phyloP scores from a whole-genome alignment of 2,329 filamentous ascomycete genomes.

The Cyphellophora europaea region DNA sequence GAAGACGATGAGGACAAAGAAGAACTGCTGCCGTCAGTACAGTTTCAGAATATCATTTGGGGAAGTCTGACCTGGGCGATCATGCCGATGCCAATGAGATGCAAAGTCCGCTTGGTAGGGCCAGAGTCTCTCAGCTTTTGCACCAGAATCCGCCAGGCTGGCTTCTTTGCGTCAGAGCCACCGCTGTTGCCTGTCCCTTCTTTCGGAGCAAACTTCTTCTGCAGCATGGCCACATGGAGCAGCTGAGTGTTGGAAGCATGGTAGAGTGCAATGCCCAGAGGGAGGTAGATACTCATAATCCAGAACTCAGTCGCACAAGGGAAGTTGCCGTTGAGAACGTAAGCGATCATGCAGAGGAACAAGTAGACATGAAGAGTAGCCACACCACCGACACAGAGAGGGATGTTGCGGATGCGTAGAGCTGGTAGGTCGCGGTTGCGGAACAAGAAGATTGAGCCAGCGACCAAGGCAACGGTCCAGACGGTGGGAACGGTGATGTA shows the following conservation, averaged over 20 bases:
- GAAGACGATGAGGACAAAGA: slow-evolving; percentile 51
- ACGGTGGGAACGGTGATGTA: slow-evolving; percentile 18
- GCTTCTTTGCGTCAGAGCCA: slow-evolving; percentile 9
- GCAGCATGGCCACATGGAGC: slow-evolving; percentile 47
- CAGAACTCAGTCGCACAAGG: slow-evolving; percentile 52
- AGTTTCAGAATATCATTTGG: slow-evolving; percentile 8
- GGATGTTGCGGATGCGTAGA: slow-evolving; percentile 29
- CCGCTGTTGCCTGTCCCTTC: background rate
- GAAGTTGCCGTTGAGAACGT: slow-evolving; percentile 25
- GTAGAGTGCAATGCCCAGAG: slow-evolving; percentile 56
- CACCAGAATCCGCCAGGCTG: slow-evolving; percentile 22
- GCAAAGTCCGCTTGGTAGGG: slow-evolving; percentile 41
- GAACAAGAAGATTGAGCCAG: slow-evolving; percentile 25
- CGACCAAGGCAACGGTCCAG: slow-evolving; percentile 25
- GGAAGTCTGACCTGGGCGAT: slow-evolving; percentile 41
- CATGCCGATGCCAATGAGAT: slow-evolving; percentile 46
- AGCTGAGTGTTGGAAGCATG: slow-evolving; percentile 56
- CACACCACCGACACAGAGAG: slow-evolving; percentile 26
- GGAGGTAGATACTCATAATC: slow-evolving; percentile 58
- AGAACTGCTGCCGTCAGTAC: slow-evolving; percentile 34
- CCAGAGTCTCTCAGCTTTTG: slow-evolving; percentile 32
- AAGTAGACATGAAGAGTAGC: slow-evolving; percentile 30
- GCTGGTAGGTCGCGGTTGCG: slow-evolving; percentile 24
- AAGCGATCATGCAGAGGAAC: slow-evolving; percentile 25
- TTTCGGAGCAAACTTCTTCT: slow-evolving; percentile 25